These are phyloP conservation scores for Chrysosporium keratinophilum DNA, from an alignment of 2,329 filamentous ascomycete species.

Conservation along the genomic window DNA sequence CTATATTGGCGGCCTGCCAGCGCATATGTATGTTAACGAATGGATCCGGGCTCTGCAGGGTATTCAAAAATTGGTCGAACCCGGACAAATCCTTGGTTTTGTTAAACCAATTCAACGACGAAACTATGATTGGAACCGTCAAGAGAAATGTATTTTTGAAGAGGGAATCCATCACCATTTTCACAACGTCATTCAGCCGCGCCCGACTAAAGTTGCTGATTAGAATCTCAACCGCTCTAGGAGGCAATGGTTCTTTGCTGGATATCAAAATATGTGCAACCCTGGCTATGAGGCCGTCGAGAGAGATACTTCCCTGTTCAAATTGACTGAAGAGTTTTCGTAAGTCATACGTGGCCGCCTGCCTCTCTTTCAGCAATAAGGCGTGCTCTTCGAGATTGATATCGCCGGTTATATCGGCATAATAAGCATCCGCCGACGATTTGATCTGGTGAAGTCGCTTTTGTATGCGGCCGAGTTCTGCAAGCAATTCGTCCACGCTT, in stretches of 20 bases:
- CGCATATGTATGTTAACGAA: slow-evolving; percentile 26
- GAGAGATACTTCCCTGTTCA: slow-evolving; percentile 23
- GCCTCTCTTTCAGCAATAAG: slow-evolving; percentile 24
- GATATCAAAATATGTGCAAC: slow-evolving; percentile 29
- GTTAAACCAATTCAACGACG: slow-evolving; percentile 30
- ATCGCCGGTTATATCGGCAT: slow-evolving; percentile 26
- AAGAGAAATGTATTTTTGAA: slow-evolving; percentile 31
- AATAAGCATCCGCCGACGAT: slow-evolving; percentile 19
- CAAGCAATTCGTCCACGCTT: slow-evolving; percentile 25
- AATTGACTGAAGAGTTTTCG: slow-evolving; percentile 25
- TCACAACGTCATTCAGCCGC: slow-evolving; percentile 32
- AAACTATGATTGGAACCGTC: slow-evolving; percentile 28
- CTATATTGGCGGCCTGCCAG: slow-evolving; percentile 20
- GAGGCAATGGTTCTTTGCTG: slow-evolving; percentile 30
- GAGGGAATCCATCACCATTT: slow-evolving; percentile 30
- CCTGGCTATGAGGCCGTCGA: slow-evolving; percentile 29
- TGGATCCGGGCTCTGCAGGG: slow-evolving; percentile 27
- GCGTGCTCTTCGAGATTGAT: slow-evolving; percentile 19
- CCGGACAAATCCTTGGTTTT: slow-evolving; percentile 33
- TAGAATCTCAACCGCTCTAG: slow-evolving; percentile 26
- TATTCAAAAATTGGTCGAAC: slow-evolving; percentile 33
- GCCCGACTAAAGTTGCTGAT: slow-evolving; percentile 31
- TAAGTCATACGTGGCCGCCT: slow-evolving; percentile 24
- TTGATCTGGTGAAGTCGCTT: slow-evolving; percentile 26
- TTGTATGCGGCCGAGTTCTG: slow-evolving; percentile 27